These are phyloP conservation scores for Aureobasidium sp. DNA, from an alignment of 2,329 filamentous ascomycete species.

Conservation along the genomic window DNA sequence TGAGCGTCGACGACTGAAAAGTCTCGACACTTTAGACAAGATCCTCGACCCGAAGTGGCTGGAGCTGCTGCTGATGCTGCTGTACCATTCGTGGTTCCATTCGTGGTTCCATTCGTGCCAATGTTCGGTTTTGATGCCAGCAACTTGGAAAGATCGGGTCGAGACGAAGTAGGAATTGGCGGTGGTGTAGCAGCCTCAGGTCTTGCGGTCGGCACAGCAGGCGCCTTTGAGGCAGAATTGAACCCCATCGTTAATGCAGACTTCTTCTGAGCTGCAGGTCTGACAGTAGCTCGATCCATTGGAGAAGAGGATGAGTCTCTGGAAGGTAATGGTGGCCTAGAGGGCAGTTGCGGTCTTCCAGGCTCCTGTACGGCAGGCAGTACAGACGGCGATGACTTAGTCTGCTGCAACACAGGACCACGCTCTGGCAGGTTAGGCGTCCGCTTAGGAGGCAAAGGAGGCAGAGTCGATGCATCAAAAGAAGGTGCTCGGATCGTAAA, in stretches of 20 bases:
- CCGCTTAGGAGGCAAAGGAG: conserved; percentile 47
- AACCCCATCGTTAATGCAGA: conserved; percentile 43
- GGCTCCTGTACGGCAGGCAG: conserved; percentile 21
- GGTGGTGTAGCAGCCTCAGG: conserved; percentile 30
- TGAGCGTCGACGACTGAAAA: conserved; percentile 75
- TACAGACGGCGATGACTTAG: conserved; percentile 28
- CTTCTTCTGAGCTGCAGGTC: conserved; percentile 28
- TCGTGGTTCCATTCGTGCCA: conserved; percentile 23
- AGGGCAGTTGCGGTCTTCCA: conserved; percentile 13
- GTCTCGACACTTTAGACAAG: conserved; percentile 79
- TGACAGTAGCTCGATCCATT: not conserved
- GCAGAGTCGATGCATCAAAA: conserved; percentile 49
- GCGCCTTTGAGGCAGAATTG: conserved; percentile 31
- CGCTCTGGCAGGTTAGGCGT: conserved; percentile 36
- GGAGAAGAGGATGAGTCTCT: conserved; percentile 24
- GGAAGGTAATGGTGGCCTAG: conserved; percentile 18
- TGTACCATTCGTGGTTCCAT: conserved; percentile 24
- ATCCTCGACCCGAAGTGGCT: conserved; percentile 19
- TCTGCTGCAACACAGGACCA: conserved; percentile 30
- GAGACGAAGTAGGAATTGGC: conserved; percentile 47
- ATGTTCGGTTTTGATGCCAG: conserved; percentile 45
- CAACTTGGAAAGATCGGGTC: conserved; percentile 52
- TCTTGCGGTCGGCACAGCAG: conserved; percentile 16
- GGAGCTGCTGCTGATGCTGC: conserved; percentile 18
- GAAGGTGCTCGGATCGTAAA: conserved; percentile 39